Percentiles rank a stretch among this genome's conserved stretches.
Conservation (phyloP, 2,329 filamentous ascomycete genomes). For the Hyphodiscus sp. region DNA sequence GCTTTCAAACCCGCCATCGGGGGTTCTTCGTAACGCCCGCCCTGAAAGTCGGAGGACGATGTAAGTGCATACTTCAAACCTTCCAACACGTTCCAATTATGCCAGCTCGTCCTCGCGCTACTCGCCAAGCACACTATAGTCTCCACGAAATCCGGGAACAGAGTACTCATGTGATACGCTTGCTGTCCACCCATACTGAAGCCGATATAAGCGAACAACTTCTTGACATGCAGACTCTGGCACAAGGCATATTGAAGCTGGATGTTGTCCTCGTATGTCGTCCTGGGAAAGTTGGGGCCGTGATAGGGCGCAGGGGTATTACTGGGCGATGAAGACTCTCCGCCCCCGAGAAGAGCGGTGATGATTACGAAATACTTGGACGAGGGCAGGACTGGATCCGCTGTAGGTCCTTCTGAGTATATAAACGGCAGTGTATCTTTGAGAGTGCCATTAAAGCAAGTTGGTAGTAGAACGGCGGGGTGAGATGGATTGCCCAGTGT, state of each 20-base stretch:
- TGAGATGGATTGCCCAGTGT: constrained; percentile 55
- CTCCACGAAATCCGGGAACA: constrained; percentile 50
- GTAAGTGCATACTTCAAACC: constrained; percentile 48
- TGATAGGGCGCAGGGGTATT: constrained; percentile 37
- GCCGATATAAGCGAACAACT: constrained; percentile 53
- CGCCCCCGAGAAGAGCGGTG: constrained; percentile 59
- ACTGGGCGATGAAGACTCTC: constrained; percentile 58
- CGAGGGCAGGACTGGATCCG: background rate
- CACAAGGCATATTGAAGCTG: constrained; percentile 57
- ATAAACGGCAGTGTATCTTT: constrained; percentile 40
- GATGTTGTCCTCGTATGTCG: constrained; percentile 61
- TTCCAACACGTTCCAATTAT: constrained; percentile 60
- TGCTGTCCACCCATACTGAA: constrained; percentile 65
- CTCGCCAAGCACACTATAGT: constrained; percentile 57
- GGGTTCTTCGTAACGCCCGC: constrained; percentile 24
- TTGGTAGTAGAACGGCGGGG: constrained; percentile 66
- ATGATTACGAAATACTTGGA: constrained; percentile 59
- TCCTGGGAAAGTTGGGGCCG: constrained; percentile 49
- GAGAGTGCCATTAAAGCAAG: constrained; percentile 58
- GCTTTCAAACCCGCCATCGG: constrained; percentile 51
- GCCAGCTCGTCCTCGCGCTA: constrained; percentile 51
- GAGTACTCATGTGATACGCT: constrained; percentile 49
- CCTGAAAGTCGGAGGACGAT: constrained; percentile 35
- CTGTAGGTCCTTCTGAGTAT: constrained; percentile 30
- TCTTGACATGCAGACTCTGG: constrained; percentile 51